Base-by-base conservation (phyloP, 2,329 filamentous ascomycete genomes). In the Colletotrichum tropicicola region DNA sequence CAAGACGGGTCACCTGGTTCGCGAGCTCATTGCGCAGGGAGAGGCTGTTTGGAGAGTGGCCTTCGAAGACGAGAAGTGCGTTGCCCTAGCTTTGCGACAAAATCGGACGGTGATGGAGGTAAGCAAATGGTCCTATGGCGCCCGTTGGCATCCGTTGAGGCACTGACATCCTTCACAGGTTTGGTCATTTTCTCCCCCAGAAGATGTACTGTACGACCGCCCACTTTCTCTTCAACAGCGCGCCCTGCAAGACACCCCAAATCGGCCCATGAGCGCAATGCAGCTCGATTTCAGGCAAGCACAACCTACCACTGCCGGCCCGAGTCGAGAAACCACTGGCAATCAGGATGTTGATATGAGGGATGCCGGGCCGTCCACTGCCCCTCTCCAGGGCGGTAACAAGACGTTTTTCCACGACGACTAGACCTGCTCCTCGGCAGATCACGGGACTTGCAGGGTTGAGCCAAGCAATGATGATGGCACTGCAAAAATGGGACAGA, bases 21-120 rank as follows among this genome's bases (percentile, higher is more conserved):
- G 96, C 65, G 96, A 99, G 78, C 87, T 99, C 43, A 95, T 95
- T 48, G 90, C 91, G 19, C 94, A 95, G 56, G 93, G 95, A 0
- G 95, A 99, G 74, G 94, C 95, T 15, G 96, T 99, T 0, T 99
- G 96, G 96, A 88, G 96, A 65, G 95, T 99, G 32, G 96, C 97
- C 0, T 99, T 99, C 76, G 96, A 99, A 75, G 95, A 97, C 69
- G 96, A 99, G 79, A 98, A 98, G 78, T 97, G 95, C 63, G 95
- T 99, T 28, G 95, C 97, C 30, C 92, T 99, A 85, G 96, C 96
- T 8, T 91, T 93, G 71, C 87, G 95, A 65, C 89, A 89, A 55
- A 91, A 90, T 59, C 89, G 94, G 68, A 98, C 97, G 0, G 92
- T 98, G 68, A 99, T 99, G 96, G 96, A 99, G 90, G 95, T 97